Evolutionary conservation across 805 yeast species (phyloP), one percentile per base, ranked within the genome.

Genomic region (Starmerella vaccinii): DNA sequence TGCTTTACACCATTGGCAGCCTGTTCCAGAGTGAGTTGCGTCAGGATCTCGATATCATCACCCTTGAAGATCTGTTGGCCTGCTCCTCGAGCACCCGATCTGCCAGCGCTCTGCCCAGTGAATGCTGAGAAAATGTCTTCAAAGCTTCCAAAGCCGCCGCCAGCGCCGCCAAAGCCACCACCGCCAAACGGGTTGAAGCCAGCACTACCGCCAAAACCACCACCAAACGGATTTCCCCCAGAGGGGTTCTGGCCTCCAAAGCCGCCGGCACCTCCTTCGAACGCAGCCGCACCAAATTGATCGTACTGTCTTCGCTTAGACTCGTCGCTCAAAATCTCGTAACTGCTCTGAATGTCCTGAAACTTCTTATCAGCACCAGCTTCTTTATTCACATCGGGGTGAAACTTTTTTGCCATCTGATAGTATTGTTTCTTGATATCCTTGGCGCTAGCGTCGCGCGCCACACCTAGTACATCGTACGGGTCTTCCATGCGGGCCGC

Each of bases 341-440:
- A 92, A 1, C 97, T 94, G 57, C 84, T 92, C 64, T 90, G 97
- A 57, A 92, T 77, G 61, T 84, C 86, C 63, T 92, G 97, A 70
- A 92, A 92, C 66, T 80, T 80, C 63, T 79, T 78, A 60, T 90
- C 95, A 0, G 97, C 92, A 18, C 77, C 90, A 23, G 78, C 76
- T 56, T 85, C 96, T 67, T 90, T 92, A 67, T 90, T 92, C 41
- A 92, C 85, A 70, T 92, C 99, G 0, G 99, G 99, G 67, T 92
- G 99, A 67, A 73, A 88, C 65, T 90, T 77, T 67, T 92, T 92
- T 15, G 97, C 98, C 56, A 92, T 71, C 62, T 87, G 82, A 65
- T 88, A 88, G 70, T 92, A 92, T 2, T 95, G 90, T 67, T 89
- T 89, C 68, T 92, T 92, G 68, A 92, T 92, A 19, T 88, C 94